Base-by-base conservation (phyloP, 2,329 filamentous ascomycete species). In the Colletotrichum tofieldiae region DNA sequence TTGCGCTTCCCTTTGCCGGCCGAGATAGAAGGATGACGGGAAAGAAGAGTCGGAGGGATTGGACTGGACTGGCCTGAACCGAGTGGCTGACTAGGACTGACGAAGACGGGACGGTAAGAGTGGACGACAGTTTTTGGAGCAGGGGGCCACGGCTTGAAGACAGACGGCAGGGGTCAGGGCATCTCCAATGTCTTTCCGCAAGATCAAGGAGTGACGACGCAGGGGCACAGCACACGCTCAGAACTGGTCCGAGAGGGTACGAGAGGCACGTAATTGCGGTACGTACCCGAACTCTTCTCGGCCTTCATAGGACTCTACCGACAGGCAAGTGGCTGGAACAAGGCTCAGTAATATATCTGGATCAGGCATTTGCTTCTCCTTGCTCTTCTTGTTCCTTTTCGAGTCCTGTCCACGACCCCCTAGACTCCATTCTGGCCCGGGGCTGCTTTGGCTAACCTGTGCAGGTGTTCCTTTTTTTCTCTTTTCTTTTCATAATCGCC, bases 121-220 rank as follows among this genome's bases (percentile, higher is more conserved):
- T 45, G 43, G 20, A 62, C 20, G n/a, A 54, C 37, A 55, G 23
- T 64, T 37, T 5, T 54, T 8, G 20, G 23, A 47, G n/a, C 37
- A 56, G 51, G 20, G 14, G 26, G 37, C 3, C 39, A 18, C 8
- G 12, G 29, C 2, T 39, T 37, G 55, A 47, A 55, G 54, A 43
- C n/a, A 60, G 43, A 12, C 23, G 39, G 39, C 55, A 70, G 39
- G 67, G 67, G 41, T 66, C 35, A 55, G 32, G 52, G 52, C 12
- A n/a, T 8, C 52, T 18, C 26, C 26, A 29, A 20, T 29, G 49
- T 20, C 26, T 52, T 32, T 29, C 9, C 41, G 43, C 39, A 47
- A 67, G 58, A 63, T 56, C 58, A 64, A 35, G 67, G 52, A 65
- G 43, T 23, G 41, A 39, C 37, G 52, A 59, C 43, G 67, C 67